phyloP scores from a whole-genome alignment of 2,329 filamentous ascomycete species.

The Dactylellina cionopaga region DNA sequence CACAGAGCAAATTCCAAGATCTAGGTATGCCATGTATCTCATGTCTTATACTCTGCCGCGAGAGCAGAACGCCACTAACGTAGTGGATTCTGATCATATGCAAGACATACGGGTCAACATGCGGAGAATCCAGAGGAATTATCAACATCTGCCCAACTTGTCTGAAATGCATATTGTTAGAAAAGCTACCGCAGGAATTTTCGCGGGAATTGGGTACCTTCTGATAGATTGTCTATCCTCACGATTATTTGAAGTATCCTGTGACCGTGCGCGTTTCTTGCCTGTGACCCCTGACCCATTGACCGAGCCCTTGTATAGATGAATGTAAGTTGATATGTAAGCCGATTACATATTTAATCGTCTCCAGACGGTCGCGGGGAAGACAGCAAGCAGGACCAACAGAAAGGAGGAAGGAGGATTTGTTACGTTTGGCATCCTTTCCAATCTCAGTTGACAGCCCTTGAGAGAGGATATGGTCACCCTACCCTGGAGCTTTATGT shows the following conservation, averaged over 20 bases:
- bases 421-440: conserved; percentile 49
- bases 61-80: conserved; percentile 85
- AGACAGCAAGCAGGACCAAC: conserved; percentile 20
- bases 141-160: conserved; percentile 80
- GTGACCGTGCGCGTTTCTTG: conserved; percentile 50
- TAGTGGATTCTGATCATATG: conserved; percentile 81
- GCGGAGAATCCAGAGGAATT: conserved; percentile 64
- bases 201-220: conserved; percentile 22
- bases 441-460: too few species aligned
- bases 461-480: too few species aligned
- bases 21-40: conserved; percentile 35
- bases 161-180: conserved; percentile 58
- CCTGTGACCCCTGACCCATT: conserved; percentile 42
- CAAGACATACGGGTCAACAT: conserved; percentile 33
- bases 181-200: neutral
- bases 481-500: too few species aligned
- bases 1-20: neutral
- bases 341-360: neutral
- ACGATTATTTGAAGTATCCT: conserved; percentile 46
- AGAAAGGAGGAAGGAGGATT: neutral
- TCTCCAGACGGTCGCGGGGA: neutral
- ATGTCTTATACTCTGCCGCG: conserved; percentile 88
- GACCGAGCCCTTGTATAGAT: conserved; percentile 43
- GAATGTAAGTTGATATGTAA: conserved; percentile 15
- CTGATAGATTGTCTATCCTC: conserved; percentile 44